Evolutionary conservation across 257 asterid species (phyloP), one percentile per base, ranked within the genome.

Genomic region (Verbena officinalis): DNA sequence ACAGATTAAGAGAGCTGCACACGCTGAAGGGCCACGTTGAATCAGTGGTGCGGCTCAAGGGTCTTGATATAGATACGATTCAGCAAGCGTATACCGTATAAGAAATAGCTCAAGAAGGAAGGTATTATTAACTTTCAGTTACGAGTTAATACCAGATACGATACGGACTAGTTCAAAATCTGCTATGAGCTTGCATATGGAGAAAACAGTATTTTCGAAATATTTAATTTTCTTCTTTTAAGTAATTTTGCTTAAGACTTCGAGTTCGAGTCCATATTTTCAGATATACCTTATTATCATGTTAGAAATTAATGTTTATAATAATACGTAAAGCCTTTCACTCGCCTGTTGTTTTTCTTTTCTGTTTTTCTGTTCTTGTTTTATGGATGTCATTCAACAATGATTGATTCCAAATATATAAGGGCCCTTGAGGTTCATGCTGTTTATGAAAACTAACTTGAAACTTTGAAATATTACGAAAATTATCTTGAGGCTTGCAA

Each of bases 51-150:
- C 77, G 89, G 73, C 84, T 88, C 72, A 88, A 88, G 84, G 96
- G 96, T 62, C 96, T 88, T 7, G 96, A 88, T 64, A 88, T 88
- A 7, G 96, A 85, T 61, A 88, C 96, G 2, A 88, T 88, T 67
- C 96, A 88, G 73, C 96, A 88, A 65, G 73, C 96, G 6, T 88
- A 88, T 81, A 88, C 95, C 4, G 96, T 88, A 43, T 88, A 86
- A 88, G 71, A 70, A 65, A n/a, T n/a, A 68, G 21, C 43, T 27
- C 4, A 63, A 64, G 40, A 36, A 2, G 7, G 24, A 13, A 63
- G 50, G 60, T 55, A 11, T 7, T 43, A 10, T 55, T 17, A 19
- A 24, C 45, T 48, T 19, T 51, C 19, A 27, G 43, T 23, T 56
- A 39, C 17, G 64, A 34, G 66, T 3, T 71, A 36, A 7, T 40